Base-by-base conservation (phyloP, 129 eudicot species). In the Tanacetum coccineum region DNA sequence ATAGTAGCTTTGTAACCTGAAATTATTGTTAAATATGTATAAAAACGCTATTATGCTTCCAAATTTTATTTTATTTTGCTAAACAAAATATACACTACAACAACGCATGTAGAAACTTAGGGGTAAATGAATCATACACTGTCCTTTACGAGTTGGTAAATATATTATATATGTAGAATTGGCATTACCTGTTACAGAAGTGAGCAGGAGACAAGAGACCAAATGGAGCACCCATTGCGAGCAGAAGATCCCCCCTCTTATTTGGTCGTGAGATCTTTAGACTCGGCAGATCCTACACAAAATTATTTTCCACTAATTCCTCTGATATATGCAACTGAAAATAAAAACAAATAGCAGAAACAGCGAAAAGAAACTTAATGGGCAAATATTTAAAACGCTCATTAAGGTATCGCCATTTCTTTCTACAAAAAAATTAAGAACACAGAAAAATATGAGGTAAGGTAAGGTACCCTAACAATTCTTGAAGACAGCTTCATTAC, bases 151-250 rank as follows among this genome's bases (percentile, higher is more conserved):
- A n/a, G 40, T 3, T 62, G 42, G 26, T 42, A 56, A 58, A n/a
- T n/a, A n/a, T n/a, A n/a, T n/a, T n/a, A 17, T 42, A 14, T n/a
- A 21, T 5, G 2, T 19, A 28, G 45, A 22, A 64, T 25, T 12
- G 26, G 32, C 57, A 26, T 69, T 77, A 93, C 99, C 94, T 89
- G 82, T 89, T 93, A 63, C 79, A 82, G 82, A 93, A 93, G 71
- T 93, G 99, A 74, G 82, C 79, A 74, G 99, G 95, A 68, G 99
- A 93, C 72, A 93, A 82, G 60, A 93, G 67, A 69, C 99, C 99
- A 75, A 93, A 93, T 58, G 99, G 99, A 76, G 99, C 89, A 67
- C 96, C 96, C 87, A 93, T 79, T 15, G 93, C 89, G 59, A 93
- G 72, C 77, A 93, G 82, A 78, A 86, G 77, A 77, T 84, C 95